Percentiles rank a stretch among this genome's conserved stretches.
These are phyloP conservation scores for Hypomontagnella monticulosa DNA, from an alignment of 495 filamentous ascomycete species.

Conservation along the genomic window DNA sequence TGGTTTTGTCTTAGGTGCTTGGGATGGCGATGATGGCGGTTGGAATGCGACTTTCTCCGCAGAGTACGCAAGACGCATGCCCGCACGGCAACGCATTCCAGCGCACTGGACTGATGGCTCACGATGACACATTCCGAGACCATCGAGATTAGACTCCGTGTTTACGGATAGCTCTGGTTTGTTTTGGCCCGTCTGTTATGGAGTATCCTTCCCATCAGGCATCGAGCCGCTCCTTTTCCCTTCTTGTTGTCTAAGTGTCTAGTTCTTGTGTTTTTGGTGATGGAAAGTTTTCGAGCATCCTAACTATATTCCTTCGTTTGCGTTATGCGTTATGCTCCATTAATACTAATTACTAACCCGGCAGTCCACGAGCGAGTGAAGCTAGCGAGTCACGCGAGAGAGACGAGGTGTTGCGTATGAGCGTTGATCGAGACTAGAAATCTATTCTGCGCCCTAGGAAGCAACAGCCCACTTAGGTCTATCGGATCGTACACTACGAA, in stretches of 20 bases:
- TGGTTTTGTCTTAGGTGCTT: constrained; percentile 24
- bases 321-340: neutral
- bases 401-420: constrained; percentile 5
- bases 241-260: neutral
- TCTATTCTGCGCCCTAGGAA: neutral
- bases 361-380: neutral
- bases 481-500: neutral
- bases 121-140: constrained; percentile 36
- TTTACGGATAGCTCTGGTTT: constrained; percentile 16
- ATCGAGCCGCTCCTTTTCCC: neutral
- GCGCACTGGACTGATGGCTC: neutral
- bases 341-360: neutral
- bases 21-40: constrained; percentile 20
- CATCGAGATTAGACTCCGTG: neutral
- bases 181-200: constrained; percentile 8
- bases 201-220: neutral
- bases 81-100: constrained; percentile 44
- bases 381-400: constrained; percentile 1
- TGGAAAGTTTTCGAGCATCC: too few species aligned
- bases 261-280: too few species aligned
- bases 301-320: neutral
- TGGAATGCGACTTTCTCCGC: constrained; percentile 37
- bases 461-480: neutral
- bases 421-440: neutral
- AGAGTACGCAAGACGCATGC: neutral